Evolutionary conservation across 2,329 filamentous ascomycete genomes (phyloP), one percentile per base, ranked within the genome.

Genomic region (Sporothrix protearum): DNA sequence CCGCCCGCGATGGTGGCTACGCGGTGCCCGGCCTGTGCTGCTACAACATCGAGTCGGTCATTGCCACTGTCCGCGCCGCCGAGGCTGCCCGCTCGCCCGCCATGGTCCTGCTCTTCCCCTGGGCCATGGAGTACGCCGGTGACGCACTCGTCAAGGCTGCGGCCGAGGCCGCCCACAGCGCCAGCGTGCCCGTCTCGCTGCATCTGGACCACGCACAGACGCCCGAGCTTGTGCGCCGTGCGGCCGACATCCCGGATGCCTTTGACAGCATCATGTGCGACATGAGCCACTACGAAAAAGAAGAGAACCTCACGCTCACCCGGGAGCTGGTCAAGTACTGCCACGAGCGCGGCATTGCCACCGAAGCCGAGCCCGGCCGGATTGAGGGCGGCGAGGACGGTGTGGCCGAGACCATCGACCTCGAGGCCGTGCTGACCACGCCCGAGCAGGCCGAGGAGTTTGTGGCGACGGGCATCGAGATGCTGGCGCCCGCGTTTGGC

Each of bases 211-310:
- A 91, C 79, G 87, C 87, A 39, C 89, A 91, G 79, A 86, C 85
- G 9, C 86, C 87, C 2, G 87, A 88, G 74, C 87, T 89, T 42
- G 87, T 90, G 74, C 85, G 85, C 19, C 82, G 81, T 4, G 88
- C 89, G 0, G 89, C 88, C 0, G 84, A 89, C 75, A 84, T 87
- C n/a, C 76, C 78, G 25, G 83, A 85, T 67, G 85, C 81, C 2
- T 92, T 92, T 75, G 90, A 92, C 79, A 87, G 85, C 74, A 92
- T 93, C 79, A 91, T 92, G 89, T 87, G 91, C 16, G 89, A 92
- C 80, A 92, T 92, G 89, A 87, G 84, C 73, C 89, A 91, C 78
- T 89, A 90, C 78, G 88, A 90, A 71, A 89, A 88, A 76, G 88
- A 85, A 72, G 89, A 91, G 81, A 92, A 92, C 76, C 82, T 92